Percentiles rank a stretch among this genome's conserved stretches.
Evolutionary conservation across 1,284 basidiomycete genomes (phyloP).

Genomic region (Vanrija pseudolonga): DNA sequence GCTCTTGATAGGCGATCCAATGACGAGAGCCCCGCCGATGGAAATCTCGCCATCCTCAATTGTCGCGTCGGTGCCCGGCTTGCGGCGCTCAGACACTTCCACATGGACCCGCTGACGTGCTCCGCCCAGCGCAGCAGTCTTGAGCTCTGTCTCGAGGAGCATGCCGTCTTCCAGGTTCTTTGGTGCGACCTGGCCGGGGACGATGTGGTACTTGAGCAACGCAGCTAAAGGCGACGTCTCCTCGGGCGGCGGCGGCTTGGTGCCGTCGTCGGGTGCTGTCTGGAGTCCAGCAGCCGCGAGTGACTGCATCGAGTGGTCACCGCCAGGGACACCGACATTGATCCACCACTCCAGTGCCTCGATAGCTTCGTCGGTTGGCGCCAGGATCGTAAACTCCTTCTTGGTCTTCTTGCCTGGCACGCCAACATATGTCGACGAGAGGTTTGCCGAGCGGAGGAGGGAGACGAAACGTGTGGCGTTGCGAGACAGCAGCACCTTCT

Average conservation of each 20-base stretch:
- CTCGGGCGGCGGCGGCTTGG: neutral
- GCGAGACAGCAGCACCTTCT: constrained; percentile 70
- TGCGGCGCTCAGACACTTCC: constrained; percentile 54
- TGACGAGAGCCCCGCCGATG: constrained; percentile 78
- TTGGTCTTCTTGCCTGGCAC: constrained; percentile 43
- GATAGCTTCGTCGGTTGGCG: constrained; percentile 82
- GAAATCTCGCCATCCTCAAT: constrained; percentile 58
- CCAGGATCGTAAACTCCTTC: constrained; percentile 70
- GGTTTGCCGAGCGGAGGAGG: constrained; percentile 73
- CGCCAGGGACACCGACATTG: neutral
- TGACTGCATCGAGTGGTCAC: neutral
- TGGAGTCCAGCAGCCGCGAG: neutral
- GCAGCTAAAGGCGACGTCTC: constrained; percentile 37
- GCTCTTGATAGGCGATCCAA: constrained; percentile 61
- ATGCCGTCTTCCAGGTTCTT: constrained; percentile 67
- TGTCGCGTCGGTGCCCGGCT: constrained; percentile 49
- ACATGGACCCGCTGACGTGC: constrained; percentile 70
- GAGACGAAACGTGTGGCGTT: constrained; percentile 90
- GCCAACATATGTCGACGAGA: constrained; percentile 69
- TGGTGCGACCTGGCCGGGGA: constrained; percentile 69
- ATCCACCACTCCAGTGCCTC: constrained; percentile 36
- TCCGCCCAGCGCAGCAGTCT: constrained; percentile 63
- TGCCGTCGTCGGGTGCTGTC: neutral
- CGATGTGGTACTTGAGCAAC: constrained; percentile 69
- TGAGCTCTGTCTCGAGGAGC: constrained; percentile 73